phyloP scores from a whole-genome alignment of 495 filamentous ascomycete species.

The Aspergillus sclerotioniger region DNA sequence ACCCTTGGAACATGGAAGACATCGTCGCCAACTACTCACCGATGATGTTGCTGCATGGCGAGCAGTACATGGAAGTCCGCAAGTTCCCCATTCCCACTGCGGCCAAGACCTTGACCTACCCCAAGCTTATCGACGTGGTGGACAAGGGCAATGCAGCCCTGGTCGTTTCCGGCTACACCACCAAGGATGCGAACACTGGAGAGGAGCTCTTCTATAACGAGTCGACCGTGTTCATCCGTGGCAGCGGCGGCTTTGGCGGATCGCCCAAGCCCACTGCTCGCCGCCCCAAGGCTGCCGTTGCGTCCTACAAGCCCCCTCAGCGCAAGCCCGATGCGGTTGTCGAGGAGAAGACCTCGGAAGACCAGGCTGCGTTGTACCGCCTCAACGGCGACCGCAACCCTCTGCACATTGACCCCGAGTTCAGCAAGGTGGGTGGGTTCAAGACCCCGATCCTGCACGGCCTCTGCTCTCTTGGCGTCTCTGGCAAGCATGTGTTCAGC shows the following conservation, averaged over 20 bases:
- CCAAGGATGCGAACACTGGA: slow-evolving; percentile 72
- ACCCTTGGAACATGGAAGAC: slow-evolving; percentile 77
- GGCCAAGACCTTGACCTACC: slow-evolving; percentile 75
- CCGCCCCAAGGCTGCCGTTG: slow-evolving; percentile 71
- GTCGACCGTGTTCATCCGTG: slow-evolving; percentile 84
- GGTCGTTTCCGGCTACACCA: slow-evolving; percentile 74
- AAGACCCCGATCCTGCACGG: slow-evolving; percentile 93
- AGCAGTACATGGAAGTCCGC: slow-evolving; percentile 96
- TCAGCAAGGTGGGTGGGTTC: slow-evolving; percentile 94
- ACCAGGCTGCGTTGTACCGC: slow-evolving; percentile 94
- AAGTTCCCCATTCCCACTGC: slow-evolving; percentile 92
- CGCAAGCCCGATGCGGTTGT: slow-evolving; percentile 76
- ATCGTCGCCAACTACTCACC: slow-evolving; percentile 92
- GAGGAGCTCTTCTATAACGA: slow-evolving; percentile 98
- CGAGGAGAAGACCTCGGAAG: slow-evolving; percentile 87
- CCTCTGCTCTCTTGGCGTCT: slow-evolving; percentile 90
- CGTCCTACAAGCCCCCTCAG: slow-evolving; percentile 72
- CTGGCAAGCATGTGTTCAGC: slow-evolving; percentile 84
- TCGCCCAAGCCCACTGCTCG: slow-evolving; percentile 68
- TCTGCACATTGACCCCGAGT: slow-evolving; percentile 91
- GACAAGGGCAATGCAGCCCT: slow-evolving; percentile 94
- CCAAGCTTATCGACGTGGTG: slow-evolving; percentile 86
- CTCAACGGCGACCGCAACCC: slow-evolving; percentile 92
- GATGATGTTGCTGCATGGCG: slow-evolving; percentile 99
- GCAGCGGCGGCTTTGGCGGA: slow-evolving; percentile 89